phyloP scores from a whole-genome alignment of 2,329 filamentous ascomycete species.

The Diplodia intermedia region DNA sequence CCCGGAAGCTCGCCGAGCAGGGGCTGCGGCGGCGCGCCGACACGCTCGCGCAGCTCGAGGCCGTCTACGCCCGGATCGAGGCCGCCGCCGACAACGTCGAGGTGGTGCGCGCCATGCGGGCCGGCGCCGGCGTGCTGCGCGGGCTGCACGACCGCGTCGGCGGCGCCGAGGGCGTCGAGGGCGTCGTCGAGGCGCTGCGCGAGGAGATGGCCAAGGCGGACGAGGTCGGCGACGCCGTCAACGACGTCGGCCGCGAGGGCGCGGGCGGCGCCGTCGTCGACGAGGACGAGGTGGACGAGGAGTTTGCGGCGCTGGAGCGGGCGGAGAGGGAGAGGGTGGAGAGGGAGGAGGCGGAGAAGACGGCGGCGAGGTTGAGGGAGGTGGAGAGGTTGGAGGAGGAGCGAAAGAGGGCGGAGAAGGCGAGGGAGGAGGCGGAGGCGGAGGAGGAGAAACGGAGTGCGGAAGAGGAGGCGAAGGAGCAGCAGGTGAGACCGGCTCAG shows the following conservation, averaged over 20 bases:
- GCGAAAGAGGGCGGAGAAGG: conserved; percentile 16
- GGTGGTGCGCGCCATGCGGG: conserved; percentile 81
- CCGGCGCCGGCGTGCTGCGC: conserved; percentile 74
- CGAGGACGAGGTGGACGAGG: conserved; percentile 85
- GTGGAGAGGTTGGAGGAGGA: conserved; percentile 52
- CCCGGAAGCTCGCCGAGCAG: conserved; percentile 80
- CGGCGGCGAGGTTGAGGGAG: conserved; percentile 48
- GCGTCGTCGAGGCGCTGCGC: conserved; percentile 74
- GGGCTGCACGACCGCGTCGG: conserved; percentile 79
- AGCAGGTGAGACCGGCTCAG: neutral
- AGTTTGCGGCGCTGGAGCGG: conserved; percentile 77
- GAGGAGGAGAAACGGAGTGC: neutral
- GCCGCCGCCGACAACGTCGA: conserved; percentile 85
- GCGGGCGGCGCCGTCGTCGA: conserved; percentile 61
- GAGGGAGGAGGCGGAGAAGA: conserved; percentile 55
- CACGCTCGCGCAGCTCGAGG: conserved; percentile 81
- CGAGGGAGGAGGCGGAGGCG: conserved; percentile 15
- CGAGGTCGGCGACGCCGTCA: conserved; percentile 79
- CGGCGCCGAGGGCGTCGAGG: conserved; percentile 75
- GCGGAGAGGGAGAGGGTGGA: conserved; percentile 71
- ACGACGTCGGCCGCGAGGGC: conserved; percentile 57
- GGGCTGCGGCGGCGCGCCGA: conserved; percentile 74
- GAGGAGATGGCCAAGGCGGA: conserved; percentile 78
- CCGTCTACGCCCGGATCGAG: conserved; percentile 81
- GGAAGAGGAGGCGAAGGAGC: neutral